These are phyloP conservation scores for Kazachstania taianensis DNA, from an alignment of 805 yeast species.

Conservation along the genomic window DNA sequence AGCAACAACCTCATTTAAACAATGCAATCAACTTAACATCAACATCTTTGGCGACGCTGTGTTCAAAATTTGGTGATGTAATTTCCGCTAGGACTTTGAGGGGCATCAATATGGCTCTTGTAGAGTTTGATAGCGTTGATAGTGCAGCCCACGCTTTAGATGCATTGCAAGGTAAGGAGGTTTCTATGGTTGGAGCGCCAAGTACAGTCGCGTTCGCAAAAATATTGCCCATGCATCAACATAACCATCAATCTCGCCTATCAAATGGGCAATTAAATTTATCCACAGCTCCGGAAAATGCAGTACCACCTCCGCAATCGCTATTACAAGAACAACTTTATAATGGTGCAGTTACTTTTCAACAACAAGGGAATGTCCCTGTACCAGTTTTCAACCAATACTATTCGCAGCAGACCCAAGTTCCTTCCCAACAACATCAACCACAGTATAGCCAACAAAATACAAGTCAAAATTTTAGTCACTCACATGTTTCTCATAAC, in stretches of 20 bases:
- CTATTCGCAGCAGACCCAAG: slow-evolving; percentile 7
- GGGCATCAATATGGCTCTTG: slow-evolving; percentile 43
- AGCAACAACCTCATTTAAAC: slow-evolving; percentile 42
- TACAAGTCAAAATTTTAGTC: slow-evolving; percentile 10
- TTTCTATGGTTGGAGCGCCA: slow-evolving; percentile 61
- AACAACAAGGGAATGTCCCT: slow-evolving; percentile 26
- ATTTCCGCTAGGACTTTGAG: slow-evolving; percentile 51
- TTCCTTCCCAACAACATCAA: slow-evolving; percentile 3
- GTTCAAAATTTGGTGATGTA: slow-evolving; percentile 53
- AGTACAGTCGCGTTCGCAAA: slow-evolving; percentile 81
- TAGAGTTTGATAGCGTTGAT: slow-evolving; percentile 64
- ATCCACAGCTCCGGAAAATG: slow-evolving; percentile 1
- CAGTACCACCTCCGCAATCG: slow-evolving; percentile 15
- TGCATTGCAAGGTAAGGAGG: slow-evolving; percentile 69
- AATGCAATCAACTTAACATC: slow-evolving; percentile 36
- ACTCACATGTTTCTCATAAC: slow-evolving; percentile 10
- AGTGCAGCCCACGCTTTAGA: slow-evolving; percentile 73
- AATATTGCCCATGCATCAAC: slow-evolving; percentile 35
- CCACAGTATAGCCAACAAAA: slow-evolving; percentile 2
- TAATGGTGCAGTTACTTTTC: slow-evolving; percentile 26
- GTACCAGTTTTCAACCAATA: slow-evolving; percentile 25
- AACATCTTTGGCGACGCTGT: slow-evolving; percentile 46
- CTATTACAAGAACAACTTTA: slow-evolving; percentile 27
- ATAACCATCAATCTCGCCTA: slow-evolving; percentile 10
- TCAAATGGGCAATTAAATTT: slow-evolving; percentile 4